Evolutionary conservation across 2,329 filamentous ascomycete species (phyloP).

Genomic region (Colletotrichum spinosum): DNA sequence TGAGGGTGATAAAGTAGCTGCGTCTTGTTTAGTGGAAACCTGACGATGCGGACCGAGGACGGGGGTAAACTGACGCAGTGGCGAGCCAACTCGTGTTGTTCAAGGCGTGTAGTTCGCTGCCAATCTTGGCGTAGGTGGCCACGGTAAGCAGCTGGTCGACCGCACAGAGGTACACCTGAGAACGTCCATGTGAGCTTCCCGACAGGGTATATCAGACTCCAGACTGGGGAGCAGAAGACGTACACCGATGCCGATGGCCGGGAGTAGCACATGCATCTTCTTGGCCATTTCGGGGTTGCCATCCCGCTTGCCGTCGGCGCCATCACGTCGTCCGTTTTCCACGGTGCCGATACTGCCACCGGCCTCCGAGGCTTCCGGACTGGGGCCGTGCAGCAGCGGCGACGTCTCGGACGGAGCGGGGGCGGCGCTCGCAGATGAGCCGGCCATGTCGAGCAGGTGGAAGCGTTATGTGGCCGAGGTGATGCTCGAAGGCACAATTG

Average conservation of each 20-base stretch:
- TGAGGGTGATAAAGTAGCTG: slow-evolving; percentile 79
- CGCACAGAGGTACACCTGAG: slow-evolving; percentile 76
- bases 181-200: neutral
- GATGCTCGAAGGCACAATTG: neutral
- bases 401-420: slow-evolving; percentile 41
- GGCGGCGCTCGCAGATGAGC: slow-evolving; percentile 17
- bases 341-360: slow-evolving; percentile 21
- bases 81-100: slow-evolving; percentile 83
- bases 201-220: neutral
- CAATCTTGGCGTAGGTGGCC: slow-evolving; percentile 82
- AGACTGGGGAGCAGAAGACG: slow-evolving; percentile 10
- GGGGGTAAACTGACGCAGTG: slow-evolving; percentile 48
- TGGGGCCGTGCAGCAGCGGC: slow-evolving; percentile 41
- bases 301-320: slow-evolving; percentile 37
- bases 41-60: neutral
- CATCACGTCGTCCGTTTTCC: neutral
- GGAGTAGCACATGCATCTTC: slow-evolving; percentile 52
- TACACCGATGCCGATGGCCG: slow-evolving; percentile 53
- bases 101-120: slow-evolving; percentile 78
- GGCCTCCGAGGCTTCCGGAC: slow-evolving; percentile 17
- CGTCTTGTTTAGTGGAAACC: neutral
- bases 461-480: neutral
- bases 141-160: slow-evolving; percentile 83
- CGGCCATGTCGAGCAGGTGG: slow-evolving; percentile 13
- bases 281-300: slow-evolving; percentile 45